Conservation (phyloP, 139 green algal genomes). For the Diplosphaera chodatii region DNA sequence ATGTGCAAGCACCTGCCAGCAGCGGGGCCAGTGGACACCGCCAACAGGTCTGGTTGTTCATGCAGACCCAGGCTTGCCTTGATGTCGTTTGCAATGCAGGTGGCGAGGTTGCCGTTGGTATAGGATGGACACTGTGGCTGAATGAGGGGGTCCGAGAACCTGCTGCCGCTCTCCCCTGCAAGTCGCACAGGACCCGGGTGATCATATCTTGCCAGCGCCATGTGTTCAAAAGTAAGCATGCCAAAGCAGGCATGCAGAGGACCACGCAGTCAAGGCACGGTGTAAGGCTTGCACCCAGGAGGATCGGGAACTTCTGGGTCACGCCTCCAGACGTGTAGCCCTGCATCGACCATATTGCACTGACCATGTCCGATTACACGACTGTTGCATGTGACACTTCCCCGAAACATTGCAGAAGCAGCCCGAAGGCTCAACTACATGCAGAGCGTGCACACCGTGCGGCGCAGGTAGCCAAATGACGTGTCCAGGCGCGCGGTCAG, state of each 20-base stretch:
- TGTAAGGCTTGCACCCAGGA: not conserved
- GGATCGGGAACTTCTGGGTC: not conserved
- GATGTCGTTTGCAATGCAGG: not conserved
- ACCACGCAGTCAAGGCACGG: too few relatives aligned
- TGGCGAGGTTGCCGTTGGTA: not conserved
- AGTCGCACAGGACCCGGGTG: too few relatives aligned
- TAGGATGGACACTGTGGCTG: not conserved
- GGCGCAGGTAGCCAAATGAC: not conserved
- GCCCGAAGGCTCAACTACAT: too few relatives aligned
- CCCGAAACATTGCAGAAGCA: too few relatives aligned
- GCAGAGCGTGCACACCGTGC: not conserved
- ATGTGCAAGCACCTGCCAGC: too few relatives aligned
- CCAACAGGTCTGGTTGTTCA: too few relatives aligned
- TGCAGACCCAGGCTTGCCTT: too few relatives aligned
- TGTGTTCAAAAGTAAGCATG: too few relatives aligned
- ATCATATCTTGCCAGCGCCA: too few relatives aligned
- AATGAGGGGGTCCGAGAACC: not conserved
- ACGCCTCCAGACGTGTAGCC: not conserved
- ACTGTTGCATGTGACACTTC: too few relatives aligned
- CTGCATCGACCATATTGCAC: not conserved
- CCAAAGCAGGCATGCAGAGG: too few relatives aligned
- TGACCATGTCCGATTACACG: too few relatives aligned
- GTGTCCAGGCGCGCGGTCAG: not conserved
- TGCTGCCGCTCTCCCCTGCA: not conserved
- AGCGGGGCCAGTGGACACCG: not conserved